Base-by-base conservation (phyloP, 345 rosid genomes). In the Corymbia maculata region DNA sequence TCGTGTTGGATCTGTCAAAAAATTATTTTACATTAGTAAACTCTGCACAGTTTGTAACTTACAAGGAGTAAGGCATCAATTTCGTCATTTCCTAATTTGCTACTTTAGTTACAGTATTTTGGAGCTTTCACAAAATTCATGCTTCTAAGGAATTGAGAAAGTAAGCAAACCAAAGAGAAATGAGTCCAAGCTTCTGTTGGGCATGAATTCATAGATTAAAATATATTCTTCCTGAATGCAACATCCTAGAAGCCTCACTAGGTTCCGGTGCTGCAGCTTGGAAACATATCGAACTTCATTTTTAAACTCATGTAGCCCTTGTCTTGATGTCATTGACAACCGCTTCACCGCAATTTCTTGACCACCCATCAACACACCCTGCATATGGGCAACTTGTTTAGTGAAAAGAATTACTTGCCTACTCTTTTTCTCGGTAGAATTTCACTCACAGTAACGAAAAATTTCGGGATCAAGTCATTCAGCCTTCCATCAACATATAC, bases 151-250 rank as follows among this genome's bases (percentile, higher is more conserved):
- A 57, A 57, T 4, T 57, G 64, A 22, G n/a, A 10, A 19, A 36
- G 50, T 45, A 28, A 55, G 21, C 91, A 6, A 86, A 92, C 94
- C 92, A 80, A 92, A 93, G 45, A 93, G 88, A 80, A 92, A 90
- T 80, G 42, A 53, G 47, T 91, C 93, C 88, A 94, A 90, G 89
- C 95, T 93, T 79, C 88, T 89, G 87, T 93, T 94, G 9, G 94
- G 94, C 92, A 92, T 86, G 90, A 90, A 93, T 87, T 94, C 95
- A 22, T 92, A 92, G 30, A 93, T 82, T 64, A 93, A 53, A 90
- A 91, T 68, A 70, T 88, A 89, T 82, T 94, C 93, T 87, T 88
- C 79, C 80, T 91, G 89, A 88, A 88, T 89, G 84, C 93, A 90
- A n/a, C 90, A 91, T 21, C 93, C 93, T 4, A 93, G 64, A 80